These are phyloP conservation scores for Cystobasidium slooffiae DNA, from an alignment of 1,284 basidiomycete genomes.

Conservation along the genomic window DNA sequence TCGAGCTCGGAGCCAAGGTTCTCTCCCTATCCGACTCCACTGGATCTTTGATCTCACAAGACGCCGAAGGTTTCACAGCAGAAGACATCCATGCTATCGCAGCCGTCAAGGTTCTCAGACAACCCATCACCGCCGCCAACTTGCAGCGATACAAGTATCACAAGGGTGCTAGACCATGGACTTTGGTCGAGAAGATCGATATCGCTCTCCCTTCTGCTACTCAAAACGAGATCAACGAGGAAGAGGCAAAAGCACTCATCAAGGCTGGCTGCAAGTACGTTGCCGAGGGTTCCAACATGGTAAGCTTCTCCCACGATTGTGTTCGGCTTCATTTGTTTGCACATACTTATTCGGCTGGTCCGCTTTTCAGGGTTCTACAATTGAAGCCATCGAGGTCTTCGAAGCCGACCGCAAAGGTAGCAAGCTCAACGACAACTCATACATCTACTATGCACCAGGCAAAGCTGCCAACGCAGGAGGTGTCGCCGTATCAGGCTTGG, in stretches of 20 bases:
- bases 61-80: conserved; percentile 65
- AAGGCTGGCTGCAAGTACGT: conserved; percentile 73
- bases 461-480: conserved; percentile 72
- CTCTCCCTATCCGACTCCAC: conserved; percentile 79
- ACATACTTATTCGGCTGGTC: no score
- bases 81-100: conserved; percentile 66
- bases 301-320: conserved; percentile 24
- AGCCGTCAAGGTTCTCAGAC: conserved; percentile 68
- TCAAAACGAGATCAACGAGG: conserved; percentile 74
- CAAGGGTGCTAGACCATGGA: conserved; percentile 74
- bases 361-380: conserved; percentile 54
- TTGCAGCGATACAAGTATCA: conserved; percentile 67
- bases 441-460: conserved; percentile 72
- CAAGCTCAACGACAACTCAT: conserved; percentile 53
- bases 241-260: conserved; percentile 72
- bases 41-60: conserved; percentile 68
- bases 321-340: no score
- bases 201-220: conserved; percentile 77
- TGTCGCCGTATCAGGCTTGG: conserved; percentile 68
- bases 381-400: conserved; percentile 73
- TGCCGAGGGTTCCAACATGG: conserved; percentile 79
- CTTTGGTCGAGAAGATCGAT: conserved; percentile 69
- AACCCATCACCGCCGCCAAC: conserved; percentile 63
- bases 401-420: conserved; percentile 66
- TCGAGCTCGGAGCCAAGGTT: conserved; percentile 76